phyloP scores from a whole-genome alignment of 2,329 filamentous ascomycete genomes.

The Aspergillus sp. region DNA sequence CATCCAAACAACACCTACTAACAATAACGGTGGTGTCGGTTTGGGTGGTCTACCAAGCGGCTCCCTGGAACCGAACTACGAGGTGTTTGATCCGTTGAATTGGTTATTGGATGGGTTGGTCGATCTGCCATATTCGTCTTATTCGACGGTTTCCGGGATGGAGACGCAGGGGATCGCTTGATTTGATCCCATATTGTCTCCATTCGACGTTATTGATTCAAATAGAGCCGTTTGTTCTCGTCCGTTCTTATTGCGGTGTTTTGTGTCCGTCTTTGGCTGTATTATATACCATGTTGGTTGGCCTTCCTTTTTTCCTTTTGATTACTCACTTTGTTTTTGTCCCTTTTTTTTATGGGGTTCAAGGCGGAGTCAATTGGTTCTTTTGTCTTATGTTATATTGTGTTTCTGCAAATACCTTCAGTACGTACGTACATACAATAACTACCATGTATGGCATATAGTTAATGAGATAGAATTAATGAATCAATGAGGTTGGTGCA shows the following conservation, averaged over 20 bases:
- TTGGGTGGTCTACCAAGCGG: slow-evolving; percentile 32
- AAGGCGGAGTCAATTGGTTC: too few species aligned
- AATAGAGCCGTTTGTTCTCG: too few species aligned
- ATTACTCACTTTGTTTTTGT: too few species aligned
- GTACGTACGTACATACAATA: too few species aligned
- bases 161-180: slow-evolving; percentile 35
- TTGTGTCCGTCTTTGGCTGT: background rate
- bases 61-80: slow-evolving; percentile 64
- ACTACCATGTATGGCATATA: too few species aligned
- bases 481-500: too few species aligned
- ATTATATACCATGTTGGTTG: too few species aligned
- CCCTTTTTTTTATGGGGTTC: too few species aligned
- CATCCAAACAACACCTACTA: slow-evolving; percentile 15
- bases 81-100: slow-evolving; percentile 85
- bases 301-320: too few species aligned
- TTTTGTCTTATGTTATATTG: too few species aligned
- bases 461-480: too few species aligned
- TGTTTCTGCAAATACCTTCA: too few species aligned
- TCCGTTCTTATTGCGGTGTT: background rate
- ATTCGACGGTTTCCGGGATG: slow-evolving; percentile 46
- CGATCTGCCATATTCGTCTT: slow-evolving; percentile 65
- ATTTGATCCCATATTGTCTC: slow-evolving; percentile 11
- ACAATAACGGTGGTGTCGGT: slow-evolving; percentile 2
- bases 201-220: background rate
- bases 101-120: slow-evolving; percentile 87